phyloP scores from a whole-genome alignment of 768 basidiomycete species.

The Xerocomellus dryophilus region DNA sequence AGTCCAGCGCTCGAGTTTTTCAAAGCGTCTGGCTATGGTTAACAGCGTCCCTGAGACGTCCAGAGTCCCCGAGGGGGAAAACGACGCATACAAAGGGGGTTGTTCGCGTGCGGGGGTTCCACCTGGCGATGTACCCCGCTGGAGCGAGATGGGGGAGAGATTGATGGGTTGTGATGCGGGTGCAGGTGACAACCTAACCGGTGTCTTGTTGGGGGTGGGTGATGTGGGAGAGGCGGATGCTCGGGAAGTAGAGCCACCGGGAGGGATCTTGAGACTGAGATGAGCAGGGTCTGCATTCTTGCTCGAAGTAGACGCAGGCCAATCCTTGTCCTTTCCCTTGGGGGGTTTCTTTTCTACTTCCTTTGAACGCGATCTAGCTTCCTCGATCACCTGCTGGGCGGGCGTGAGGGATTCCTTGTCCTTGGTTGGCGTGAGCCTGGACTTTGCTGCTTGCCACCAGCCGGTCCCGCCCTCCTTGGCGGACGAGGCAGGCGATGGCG shows the following conservation, averaged over 20 bases:
- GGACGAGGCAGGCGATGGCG: conserved; percentile 62
- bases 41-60: conserved; percentile 75
- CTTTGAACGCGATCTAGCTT: conserved; percentile 66
- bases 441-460: conserved; percentile 79
- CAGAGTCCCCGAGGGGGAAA: conserved; percentile 63
- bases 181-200: conserved; percentile 31
- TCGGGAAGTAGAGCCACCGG: conserved; percentile 45
- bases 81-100: conserved; percentile 76
- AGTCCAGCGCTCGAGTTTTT: conserved; percentile 88
- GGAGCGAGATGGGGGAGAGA: conserved; percentile 64
- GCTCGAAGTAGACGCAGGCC: conserved; percentile 51
- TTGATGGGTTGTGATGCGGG: conserved; percentile 45
- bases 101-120: conserved; percentile 43
- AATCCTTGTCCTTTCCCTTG: conserved; percentile 49
- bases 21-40: conserved; percentile 71
- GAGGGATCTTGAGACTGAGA: conserved; percentile 53
- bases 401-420: conserved; percentile 73
- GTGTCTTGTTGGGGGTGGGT: conserved; percentile 49
- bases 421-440: conserved; percentile 74
- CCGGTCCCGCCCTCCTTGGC: conserved; percentile 53
- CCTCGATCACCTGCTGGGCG: conserved; percentile 77
- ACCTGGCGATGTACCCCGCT: conserved; percentile 41
- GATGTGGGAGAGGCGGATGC: conserved; percentile 54
- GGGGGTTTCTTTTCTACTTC: conserved; percentile 45
- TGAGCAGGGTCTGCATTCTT: conserved; percentile 60